Base-by-base conservation (phyloP, 2,329 filamentous ascomycete species). In the Trichoderma sp. region DNA sequence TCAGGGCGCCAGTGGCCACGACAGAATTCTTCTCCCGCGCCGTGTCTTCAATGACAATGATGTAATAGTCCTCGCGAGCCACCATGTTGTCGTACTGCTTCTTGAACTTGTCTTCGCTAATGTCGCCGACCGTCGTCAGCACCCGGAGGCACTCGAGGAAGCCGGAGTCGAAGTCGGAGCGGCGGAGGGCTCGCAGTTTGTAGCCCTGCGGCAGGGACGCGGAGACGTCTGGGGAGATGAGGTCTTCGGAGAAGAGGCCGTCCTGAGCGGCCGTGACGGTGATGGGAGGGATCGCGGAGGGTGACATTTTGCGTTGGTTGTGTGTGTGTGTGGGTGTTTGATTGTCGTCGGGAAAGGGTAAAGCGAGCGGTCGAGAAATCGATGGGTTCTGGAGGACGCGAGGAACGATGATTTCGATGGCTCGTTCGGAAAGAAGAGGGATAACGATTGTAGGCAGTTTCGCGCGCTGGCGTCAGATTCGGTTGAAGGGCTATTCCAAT, bases 101-200 rank as follows among this genome's bases (percentile, higher is more conserved):
- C 71, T 88, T 84, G 82, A 94, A 98, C 67, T 87, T 83, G 66
- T 87, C 85, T 75, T 90, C 85, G 55, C 83, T 85, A 70, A 97
- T 89, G 67, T 97, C 92, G 68, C 95, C 95, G 26, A 98, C 94
- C 7, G 91, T 95, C 2, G 95, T 98, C 72, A 99, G 83, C 44
- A 97, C 93, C 52, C 92, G 88, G 69, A 99, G 82, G 67, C 95
- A 94, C 74, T 97, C 92, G 71, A 99, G 88, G 78, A 97, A 97
- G 68, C 93, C 93, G 41, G 83, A 84, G 64, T 85, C 80, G 79
- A 89, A 97, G 79, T 99, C 95, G 72, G 83, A 84, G 71, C 86
- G 86, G 71, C 89, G 87, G 57, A 98, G 83, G 0, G 94, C 88
- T 28, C 95, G 92, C 74, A 96, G 85, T 30, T 83, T 86, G 82